Conservation (phyloP, 164 flowering plant species). For the Echeveria elegans region DNA sequence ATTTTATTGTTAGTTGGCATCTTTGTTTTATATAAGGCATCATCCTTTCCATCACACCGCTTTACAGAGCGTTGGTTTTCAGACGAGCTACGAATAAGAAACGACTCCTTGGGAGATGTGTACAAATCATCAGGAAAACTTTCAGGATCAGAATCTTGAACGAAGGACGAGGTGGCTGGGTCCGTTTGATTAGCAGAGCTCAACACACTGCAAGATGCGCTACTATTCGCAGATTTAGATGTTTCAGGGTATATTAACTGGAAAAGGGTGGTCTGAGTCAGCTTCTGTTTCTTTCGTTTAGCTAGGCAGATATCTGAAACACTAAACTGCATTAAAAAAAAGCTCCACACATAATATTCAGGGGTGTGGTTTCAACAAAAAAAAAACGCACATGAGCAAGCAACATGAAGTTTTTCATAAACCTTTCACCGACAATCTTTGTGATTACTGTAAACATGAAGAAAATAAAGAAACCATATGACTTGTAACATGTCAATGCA, state of each 20-base stretch:
- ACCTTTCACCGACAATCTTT: no score
- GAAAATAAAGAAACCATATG: no score
- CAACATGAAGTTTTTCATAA: neutral
- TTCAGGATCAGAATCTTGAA: neutral
- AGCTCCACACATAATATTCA: neutral
- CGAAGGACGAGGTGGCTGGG: neutral
- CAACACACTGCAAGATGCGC: neutral
- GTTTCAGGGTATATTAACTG: conserved; percentile 45
- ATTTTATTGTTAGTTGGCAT: conserved; percentile 11
- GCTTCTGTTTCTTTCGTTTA: conserved; percentile 62
- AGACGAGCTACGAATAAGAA: neutral
- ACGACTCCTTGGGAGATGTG: neutral
- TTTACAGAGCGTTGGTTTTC: conserved; percentile 13
- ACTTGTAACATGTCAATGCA: no score
- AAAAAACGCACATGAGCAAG: neutral
- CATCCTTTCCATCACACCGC: conserved; percentile 9
- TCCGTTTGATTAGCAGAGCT: neutral
- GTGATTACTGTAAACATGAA: no score
- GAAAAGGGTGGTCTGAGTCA: conserved; percentile 73
- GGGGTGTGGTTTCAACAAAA: neutral
- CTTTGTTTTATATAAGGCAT: conserved; percentile 11
- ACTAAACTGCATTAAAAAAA: conserved; percentile 13
- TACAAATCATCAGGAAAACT: neutral
- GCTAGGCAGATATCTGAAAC: conserved; percentile 65
- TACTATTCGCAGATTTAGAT: conserved; percentile 17